Conservation (phyloP, 257 asterid species). For the Solanum arcanum region DNA sequence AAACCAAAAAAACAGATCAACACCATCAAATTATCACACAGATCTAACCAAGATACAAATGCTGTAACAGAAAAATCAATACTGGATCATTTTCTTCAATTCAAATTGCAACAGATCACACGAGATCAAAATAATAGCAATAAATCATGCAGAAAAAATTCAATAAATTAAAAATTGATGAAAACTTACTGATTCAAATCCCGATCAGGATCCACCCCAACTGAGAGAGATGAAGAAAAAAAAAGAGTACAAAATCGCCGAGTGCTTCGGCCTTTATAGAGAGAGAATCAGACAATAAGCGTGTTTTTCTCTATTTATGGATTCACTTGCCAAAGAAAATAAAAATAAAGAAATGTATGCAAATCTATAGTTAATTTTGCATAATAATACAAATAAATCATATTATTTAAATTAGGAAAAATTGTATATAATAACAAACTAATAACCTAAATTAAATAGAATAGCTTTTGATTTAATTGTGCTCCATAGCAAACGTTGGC, state of each 20-base stretch:
- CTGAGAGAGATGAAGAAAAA: neutral
- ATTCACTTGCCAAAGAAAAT: neutral
- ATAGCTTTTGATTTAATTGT: too few relatives aligned
- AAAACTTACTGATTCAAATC: constrained; percentile 14
- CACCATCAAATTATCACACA: neutral
- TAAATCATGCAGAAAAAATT: neutral
- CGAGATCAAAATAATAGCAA: neutral
- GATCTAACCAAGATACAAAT: neutral
- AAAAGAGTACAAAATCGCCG: neutral
- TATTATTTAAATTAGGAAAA: too few relatives aligned
- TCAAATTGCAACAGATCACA: neutral
- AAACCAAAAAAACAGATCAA: neutral
- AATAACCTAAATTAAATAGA: too few relatives aligned
- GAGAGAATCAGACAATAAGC: neutral
- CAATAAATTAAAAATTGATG: neutral
- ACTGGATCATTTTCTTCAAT: neutral
- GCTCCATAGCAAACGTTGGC: too few relatives aligned
- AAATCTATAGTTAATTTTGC: neutral
- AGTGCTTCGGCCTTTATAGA: neutral
- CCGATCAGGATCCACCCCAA: constrained; percentile 9
- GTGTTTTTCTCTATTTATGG: neutral
- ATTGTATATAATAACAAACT: too few relatives aligned
- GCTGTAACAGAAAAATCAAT: neutral
- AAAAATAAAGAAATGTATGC: neutral
- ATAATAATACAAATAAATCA: too few relatives aligned